phyloP scores from a whole-genome alignment of 176 grass and related monocot species.

The Panicum miliaceum region DNA sequence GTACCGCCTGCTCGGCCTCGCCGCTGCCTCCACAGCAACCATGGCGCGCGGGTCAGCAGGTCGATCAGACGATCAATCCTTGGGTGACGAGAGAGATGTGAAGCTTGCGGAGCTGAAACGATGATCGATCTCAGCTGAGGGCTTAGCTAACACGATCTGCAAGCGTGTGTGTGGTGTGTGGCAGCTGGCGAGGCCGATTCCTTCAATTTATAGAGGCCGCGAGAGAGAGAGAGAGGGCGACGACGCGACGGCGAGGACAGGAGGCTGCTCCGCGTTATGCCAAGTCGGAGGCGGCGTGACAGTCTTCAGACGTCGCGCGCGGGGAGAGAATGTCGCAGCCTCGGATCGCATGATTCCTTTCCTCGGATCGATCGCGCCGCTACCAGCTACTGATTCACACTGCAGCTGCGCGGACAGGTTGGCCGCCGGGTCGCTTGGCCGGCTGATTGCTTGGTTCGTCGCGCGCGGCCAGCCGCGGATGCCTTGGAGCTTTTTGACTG shows the following conservation, averaged over 20 bases:
- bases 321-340: not conserved
- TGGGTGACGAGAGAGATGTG: not conserved
- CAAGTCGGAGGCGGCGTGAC: not conserved
- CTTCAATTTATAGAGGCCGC: slow-evolving; percentile 42
- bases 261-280: not conserved
- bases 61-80: not conserved
- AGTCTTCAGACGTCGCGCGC: not conserved
- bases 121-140: not conserved
- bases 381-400: not conserved
- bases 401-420: not conserved
- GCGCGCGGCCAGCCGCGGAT: not conserved
- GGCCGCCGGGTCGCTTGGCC: not conserved
- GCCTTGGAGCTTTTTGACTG: slow-evolving; percentile 18
- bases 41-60: no score
- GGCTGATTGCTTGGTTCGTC: not conserved
- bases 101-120: not conserved
- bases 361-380: not conserved
- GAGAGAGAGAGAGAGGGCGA: not conserved
- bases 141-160: not conserved
- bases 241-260: not conserved
- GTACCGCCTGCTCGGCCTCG: slow-evolving; percentile 42
- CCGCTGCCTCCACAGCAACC: slow-evolving; percentile 24
- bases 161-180: not conserved
- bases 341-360: not conserved
- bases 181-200: not conserved